A percentile compares a stretch with the other conserved stretches of the same genome.
These are phyloP conservation scores for Diaporthe longicolla DNA, from an alignment of 2,329 filamentous ascomycete genomes.

Conservation along the genomic window DNA sequence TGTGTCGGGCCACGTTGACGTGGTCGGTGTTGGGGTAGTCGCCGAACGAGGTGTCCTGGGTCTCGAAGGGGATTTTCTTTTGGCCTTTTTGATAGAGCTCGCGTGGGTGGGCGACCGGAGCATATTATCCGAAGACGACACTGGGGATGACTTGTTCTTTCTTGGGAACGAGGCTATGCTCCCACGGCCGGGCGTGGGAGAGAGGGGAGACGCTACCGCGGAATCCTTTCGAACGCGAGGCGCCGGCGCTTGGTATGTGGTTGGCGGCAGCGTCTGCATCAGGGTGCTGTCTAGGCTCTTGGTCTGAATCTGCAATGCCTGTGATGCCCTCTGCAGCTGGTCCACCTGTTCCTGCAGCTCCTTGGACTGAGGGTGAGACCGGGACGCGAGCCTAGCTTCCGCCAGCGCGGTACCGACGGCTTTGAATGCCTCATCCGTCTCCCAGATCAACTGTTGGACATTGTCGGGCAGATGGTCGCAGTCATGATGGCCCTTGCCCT, in stretches of 20 bases:
- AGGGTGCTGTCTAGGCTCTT: conserved; percentile 19
- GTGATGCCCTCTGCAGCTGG: conserved; percentile 37
- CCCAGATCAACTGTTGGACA: conserved; percentile 61
- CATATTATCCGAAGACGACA: conserved; percentile 32
- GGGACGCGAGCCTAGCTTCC: conserved; percentile 53
- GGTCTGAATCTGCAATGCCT: conserved; percentile 29
- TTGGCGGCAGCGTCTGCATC: conserved; percentile 27
- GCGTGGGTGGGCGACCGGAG: conserved; percentile 35
- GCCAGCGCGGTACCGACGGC: conserved; percentile 59
- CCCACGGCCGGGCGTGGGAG: conserved; percentile 37
- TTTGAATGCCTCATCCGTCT: conserved; percentile 66
- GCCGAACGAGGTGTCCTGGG: conserved; percentile 30
- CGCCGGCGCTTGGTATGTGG: neutral
- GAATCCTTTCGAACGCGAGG: conserved; percentile 15
- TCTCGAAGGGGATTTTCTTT: conserved; percentile 33
- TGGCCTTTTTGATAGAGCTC: conserved; percentile 39
- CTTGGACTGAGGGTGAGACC: conserved; percentile 35
- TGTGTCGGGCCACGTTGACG: conserved; percentile 27
- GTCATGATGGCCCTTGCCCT: conserved; percentile 14
- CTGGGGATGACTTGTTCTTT: conserved; percentile 30
- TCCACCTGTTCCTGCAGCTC: conserved; percentile 26
- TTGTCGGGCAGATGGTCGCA: conserved; percentile 52
- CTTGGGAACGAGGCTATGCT: conserved; percentile 25
- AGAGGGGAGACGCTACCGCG: conserved; percentile 35
- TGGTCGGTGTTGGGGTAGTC: conserved; percentile 23